Conservation (phyloP, 2,329 filamentous ascomycete species). For the Bipolaris gigantea region DNA sequence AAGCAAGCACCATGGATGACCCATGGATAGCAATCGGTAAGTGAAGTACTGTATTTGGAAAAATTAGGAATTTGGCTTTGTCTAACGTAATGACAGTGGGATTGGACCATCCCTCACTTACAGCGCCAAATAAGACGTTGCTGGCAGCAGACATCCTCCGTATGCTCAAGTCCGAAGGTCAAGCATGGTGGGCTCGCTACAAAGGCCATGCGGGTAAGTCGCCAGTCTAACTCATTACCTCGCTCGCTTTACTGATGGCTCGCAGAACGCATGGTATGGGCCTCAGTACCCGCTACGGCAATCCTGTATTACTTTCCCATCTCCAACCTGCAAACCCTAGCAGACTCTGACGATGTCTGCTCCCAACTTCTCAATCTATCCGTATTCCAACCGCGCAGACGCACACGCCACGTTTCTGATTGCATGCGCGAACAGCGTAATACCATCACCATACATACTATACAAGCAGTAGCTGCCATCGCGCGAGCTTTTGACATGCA, state of each 20-base stretch:
- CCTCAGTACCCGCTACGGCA: background rate
- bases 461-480: background rate
- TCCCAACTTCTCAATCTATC: background rate
- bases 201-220: constrained; percentile 5
- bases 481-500: constrained; percentile 6
- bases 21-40: constrained; percentile 5
- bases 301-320: background rate
- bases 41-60: background rate
- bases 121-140: background rate
- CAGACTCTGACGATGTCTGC: background rate
- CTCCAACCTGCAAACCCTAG: background rate
- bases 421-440: constrained; percentile 1
- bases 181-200: constrained; percentile 3
- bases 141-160: background rate
- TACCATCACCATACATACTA: background rate
- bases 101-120: background rate
- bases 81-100: background rate
- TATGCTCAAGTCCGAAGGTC: background rate
- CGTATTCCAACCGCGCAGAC: background rate
- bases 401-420: background rate
- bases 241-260: background rate
- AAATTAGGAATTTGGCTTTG: background rate
- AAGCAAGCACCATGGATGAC: constrained; percentile 6
- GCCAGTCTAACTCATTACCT: background rate
- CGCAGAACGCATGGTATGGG: constrained; percentile 3